Conservation (phyloP, 805 yeast genomes). For the Kregervanrija delftensis region DNA sequence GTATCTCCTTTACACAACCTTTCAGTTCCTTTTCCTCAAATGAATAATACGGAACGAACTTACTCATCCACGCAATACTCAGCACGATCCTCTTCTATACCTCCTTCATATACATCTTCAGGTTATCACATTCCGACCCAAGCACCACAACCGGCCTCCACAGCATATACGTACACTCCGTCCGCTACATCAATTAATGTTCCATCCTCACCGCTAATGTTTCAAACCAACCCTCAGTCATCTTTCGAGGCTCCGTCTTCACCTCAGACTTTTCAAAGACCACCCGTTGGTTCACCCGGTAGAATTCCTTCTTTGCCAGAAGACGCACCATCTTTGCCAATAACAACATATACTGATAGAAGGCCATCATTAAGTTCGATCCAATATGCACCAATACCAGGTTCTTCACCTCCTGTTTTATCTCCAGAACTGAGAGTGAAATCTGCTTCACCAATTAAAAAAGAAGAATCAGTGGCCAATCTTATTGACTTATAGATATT, state of each 20-base stretch:
- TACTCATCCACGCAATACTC: too few relatives aligned
- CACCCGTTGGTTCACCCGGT: conserved; percentile 1
- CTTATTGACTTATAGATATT: conserved; percentile 8
- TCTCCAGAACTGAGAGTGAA: not conserved
- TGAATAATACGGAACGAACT: too few relatives aligned
- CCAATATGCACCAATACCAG: conserved; percentile 1
- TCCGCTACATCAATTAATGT: too few relatives aligned
- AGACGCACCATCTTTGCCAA: not conserved
- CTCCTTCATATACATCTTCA: too few relatives aligned
- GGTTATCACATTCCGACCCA: too few relatives aligned
- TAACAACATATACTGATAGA: not conserved
- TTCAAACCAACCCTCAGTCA: conserved; percentile 1
- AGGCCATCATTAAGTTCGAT: not conserved
- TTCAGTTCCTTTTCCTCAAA: too few relatives aligned
- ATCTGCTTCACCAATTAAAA: not conserved
- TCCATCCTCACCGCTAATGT: too few relatives aligned
- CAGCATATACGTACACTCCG: too few relatives aligned
- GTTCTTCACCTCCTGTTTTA: not conserved
- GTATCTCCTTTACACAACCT: too few relatives aligned
- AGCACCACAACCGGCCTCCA: too few relatives aligned
- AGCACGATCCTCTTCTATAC: too few relatives aligned
- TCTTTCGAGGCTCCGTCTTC: not conserved
- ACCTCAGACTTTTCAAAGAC: not conserved
- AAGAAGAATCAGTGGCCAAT: conserved; percentile 8
- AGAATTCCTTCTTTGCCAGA: not conserved